Base-by-base conservation (phyloP, 2,329 filamentous ascomycete species). In the Raffaelea ambrosiae region DNA sequence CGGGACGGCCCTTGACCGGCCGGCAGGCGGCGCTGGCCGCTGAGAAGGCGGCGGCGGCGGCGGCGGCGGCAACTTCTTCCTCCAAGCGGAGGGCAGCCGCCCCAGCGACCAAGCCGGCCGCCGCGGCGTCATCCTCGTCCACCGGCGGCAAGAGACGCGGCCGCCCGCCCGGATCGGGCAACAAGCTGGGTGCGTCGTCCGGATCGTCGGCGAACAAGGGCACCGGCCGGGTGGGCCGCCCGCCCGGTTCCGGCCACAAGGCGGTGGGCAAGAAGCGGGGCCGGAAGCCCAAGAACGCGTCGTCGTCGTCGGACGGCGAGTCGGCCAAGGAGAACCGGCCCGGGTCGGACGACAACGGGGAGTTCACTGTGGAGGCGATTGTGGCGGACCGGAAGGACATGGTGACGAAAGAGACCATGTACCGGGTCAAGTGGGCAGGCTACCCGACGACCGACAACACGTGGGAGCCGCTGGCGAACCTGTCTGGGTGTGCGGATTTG, bases 381-480 rank as follows among this genome's bases (percentile, higher is more conserved):
- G 44, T 75, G 11, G 65, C 66, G 18, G 64, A 63, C 0, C 59
- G 56, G 4, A 60, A 72, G 35, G 65, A 72, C 38, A 56, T 55
- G 7, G 56, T 59, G 5, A 67, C 64, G 1, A 61, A 62, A 51
- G 57, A 65, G 50, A 61, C 66, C 51, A 58, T 68, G 55, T 80
- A 73, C 56, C 51, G 63, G 3, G 67, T 81, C 46, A 76, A 79
- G 58, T 80, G 76, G 77, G 67, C 70, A 53, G 72, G 70, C 0
- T 79, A 66, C 47, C 44, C 63, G 0, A 51, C 54, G 1, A 59
- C 62, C 18, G 57, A 72, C 1, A 76, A 71, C 49, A 77, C 74
- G 0, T 80, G 76, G 77, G 76, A 78, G 61, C 72, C 72, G 2
- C 68, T 63, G 55, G 56, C 48, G 18, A 70, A 76, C 48, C 55